Base-by-base conservation (phyloP, 2,329 filamentous ascomycete species). In the Lasiodiplodia theobromae region DNA sequence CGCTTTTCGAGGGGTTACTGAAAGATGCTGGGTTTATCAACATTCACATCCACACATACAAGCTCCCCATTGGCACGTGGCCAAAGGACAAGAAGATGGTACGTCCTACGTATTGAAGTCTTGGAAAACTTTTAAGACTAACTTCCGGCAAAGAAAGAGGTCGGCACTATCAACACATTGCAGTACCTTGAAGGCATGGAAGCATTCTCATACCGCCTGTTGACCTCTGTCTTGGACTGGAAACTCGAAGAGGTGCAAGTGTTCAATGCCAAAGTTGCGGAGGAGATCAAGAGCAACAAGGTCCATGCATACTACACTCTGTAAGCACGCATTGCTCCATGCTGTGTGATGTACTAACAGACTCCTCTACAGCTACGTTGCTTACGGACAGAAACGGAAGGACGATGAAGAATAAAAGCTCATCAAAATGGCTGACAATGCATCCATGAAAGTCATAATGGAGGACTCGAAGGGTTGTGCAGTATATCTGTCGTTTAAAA, bases 241-340 rank as follows among this genome's bases (percentile, higher is more conserved):
- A 77, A 71, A 49, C 75, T 79, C 28, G 77, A 81, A 28, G 82
- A 84, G 71, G 81, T 84, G 4, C 79, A 83, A 63, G 75, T 83
- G 2, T 77, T 84, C 60, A 71, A 77, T 40, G 73, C 73, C 0
- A 74, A 75, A 49, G 73, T 75, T 1, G 60, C 76, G 23, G 70
- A 70, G 10, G 77, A 80, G 52, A 57, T 78, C 68, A 74, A 74
- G 63, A 74, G 71, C 49, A 75, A 72, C 65, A 73, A 65, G 52
- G 60, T 73, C 23, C 77, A 79, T 72, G 74, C 74, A 18, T 77
- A 77, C 69, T 74, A 76, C 57, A 74, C 75, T 60, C 71, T 74
- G 74, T 75, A 58, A 71, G 74, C 71, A 8, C 1, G 16, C 37
- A 44, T 40, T 57, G 7, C 23, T 37, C 3, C 11, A 23, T 14